Conservation (phyloP, 306 rosid species). For the Fragaria ananassa region DNA sequence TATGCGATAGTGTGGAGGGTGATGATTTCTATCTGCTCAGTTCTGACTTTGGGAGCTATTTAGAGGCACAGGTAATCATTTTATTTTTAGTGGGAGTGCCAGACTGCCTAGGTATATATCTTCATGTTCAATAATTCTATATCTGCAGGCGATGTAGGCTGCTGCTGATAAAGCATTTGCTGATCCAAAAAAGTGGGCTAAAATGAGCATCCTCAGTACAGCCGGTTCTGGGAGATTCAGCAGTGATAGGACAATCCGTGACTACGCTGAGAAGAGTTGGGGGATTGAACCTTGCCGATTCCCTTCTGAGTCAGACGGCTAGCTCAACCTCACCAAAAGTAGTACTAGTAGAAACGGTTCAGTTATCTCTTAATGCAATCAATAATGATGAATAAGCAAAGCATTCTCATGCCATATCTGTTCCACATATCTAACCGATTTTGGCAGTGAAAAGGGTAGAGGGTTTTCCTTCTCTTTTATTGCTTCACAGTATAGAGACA, state of each 20-base stretch:
- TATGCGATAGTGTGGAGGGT: conserved; percentile 58
- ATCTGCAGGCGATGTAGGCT: conserved; percentile 36
- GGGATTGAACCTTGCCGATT: conserved; percentile 65
- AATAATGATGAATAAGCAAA: neutral
- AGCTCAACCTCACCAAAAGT: neutral
- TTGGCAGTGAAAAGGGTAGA: neutral
- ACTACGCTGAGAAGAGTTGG: conserved; percentile 65
- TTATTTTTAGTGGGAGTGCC: conserved; percentile 6
- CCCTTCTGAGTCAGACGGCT: conserved; percentile 47
- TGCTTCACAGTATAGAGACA: neutral
- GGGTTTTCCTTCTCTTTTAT: neutral
- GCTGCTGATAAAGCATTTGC: conserved; percentile 64
- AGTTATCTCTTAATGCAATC: neutral
- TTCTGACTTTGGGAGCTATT: conserved; percentile 62
- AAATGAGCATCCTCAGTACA: conserved; percentile 65
- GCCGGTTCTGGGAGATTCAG: conserved; percentile 73
- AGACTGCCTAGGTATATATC: neutral
- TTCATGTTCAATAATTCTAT: neutral
- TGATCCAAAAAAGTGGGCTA: conserved; percentile 57
- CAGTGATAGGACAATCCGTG: conserved; percentile 66
- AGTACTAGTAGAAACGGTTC: neutral
- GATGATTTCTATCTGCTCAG: conserved; percentile 61
- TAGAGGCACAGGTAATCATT: conserved; percentile 66
- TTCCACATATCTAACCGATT: neutral
- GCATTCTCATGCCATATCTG: conserved; percentile 4